Evolutionary conservation across 768 basidiomycete species (phyloP).

Genomic region (Mycena epipterygia): DNA sequence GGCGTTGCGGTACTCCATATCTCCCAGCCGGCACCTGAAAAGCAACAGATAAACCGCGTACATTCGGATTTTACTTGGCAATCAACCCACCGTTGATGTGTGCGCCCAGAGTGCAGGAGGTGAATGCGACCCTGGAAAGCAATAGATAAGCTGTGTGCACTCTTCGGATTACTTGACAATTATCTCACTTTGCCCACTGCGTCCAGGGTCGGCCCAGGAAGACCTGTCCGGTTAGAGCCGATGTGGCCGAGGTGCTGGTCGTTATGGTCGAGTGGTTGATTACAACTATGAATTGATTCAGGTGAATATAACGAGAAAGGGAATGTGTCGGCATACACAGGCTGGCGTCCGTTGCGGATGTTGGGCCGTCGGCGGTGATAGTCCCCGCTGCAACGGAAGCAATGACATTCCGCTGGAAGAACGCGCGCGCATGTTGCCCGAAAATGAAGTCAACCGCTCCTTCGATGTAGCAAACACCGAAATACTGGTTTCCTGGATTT

Average conservation of each 20-base stretch:
- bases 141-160: neutral
- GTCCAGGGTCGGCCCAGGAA: constrained; percentile 44
- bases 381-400: constrained; percentile 36
- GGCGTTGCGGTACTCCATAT: constrained; percentile 43
- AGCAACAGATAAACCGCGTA: too few relatives aligned
- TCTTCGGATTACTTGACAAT: neutral
- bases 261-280: constrained; percentile 42
- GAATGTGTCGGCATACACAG: constrained; percentile 28
- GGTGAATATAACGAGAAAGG: neutral
- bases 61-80: too few relatives aligned
- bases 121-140: constrained; percentile 41
- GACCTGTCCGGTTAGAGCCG: constrained; percentile 37
- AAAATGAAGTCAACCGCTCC: constrained; percentile 44
- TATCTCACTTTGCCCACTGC: constrained; percentile 35
- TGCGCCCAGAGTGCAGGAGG: constrained; percentile 36
- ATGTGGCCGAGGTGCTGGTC: constrained; percentile 36
- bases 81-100: constrained; percentile 44
- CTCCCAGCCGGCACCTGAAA: constrained; percentile 45
- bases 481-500: constrained; percentile 36
- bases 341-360: constrained; percentile 31
- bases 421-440: constrained; percentile 38
- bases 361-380: constrained; percentile 39
- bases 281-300: constrained; percentile 34
- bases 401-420: constrained; percentile 37
- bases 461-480: constrained; percentile 41